Percentiles rank a stretch among this genome's conserved stretches.
Evolutionary conservation across 345 rosid species (phyloP).

Genomic region (Excoecaria agallocha): DNA sequence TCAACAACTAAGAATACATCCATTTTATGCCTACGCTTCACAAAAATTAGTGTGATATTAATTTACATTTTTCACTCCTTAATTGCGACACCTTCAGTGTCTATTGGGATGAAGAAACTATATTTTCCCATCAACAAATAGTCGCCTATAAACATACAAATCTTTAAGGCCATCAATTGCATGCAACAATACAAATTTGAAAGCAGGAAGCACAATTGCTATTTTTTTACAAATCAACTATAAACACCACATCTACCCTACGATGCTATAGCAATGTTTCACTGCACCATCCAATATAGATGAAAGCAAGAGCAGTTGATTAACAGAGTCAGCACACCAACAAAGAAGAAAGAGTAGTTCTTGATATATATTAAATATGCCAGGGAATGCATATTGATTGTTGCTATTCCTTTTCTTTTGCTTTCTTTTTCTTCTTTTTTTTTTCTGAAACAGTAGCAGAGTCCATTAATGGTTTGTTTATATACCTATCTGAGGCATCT

Average conservation of each 20-base stretch:
- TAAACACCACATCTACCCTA: background rate
- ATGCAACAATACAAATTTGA: background rate
- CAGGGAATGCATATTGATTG: background rate
- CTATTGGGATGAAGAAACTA: background rate
- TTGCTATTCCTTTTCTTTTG: background rate
- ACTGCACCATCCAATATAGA: background rate
- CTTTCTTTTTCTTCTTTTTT: no score
- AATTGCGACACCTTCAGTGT: background rate
- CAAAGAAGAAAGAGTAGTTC: background rate
- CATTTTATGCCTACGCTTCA: background rate
- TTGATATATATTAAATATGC: background rate
- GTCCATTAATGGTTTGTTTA: background rate
- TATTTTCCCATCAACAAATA: background rate
- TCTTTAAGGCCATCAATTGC: background rate
- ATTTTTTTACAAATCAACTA: background rate
- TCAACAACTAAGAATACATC: background rate
- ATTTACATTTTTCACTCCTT: conserved; percentile 1
- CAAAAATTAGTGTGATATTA: background rate
- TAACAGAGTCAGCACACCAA: background rate
- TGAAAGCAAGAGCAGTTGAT: background rate
- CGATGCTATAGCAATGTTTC: background rate
- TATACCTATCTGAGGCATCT: background rate
- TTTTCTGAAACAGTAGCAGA: background rate
- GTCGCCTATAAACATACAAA: background rate
- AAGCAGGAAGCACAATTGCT: background rate